A percentile compares a stretch with the other conserved stretches of the same genome.
Conservation (phyloP, 768 basidiomycete genomes). For the Leccinellum albellum region DNA sequence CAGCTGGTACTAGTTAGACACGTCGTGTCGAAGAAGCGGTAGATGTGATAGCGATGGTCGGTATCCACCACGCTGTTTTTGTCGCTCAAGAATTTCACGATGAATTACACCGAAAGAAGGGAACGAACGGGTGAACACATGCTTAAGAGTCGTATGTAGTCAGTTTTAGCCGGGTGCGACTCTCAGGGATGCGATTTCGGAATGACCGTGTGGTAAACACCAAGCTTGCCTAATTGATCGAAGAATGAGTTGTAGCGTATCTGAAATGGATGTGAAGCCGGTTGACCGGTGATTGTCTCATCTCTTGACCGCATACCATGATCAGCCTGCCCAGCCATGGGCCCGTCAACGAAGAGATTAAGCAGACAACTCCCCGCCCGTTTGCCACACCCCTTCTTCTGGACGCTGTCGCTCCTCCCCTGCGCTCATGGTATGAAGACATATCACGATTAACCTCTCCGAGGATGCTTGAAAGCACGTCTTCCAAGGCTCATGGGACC, state of each 20-base stretch:
- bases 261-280: slow-evolving; percentile 18
- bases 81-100: neutral
- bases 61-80: neutral
- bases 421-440: neutral
- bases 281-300: neutral
- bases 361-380: slow-evolving; percentile 1
- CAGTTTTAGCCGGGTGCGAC: too few species aligned
- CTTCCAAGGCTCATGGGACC: neutral
- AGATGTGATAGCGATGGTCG: neutral
- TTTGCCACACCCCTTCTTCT: neutral
- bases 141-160: neutral
- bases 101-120: neutral
- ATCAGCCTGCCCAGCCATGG: slow-evolving; percentile 29
- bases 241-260: neutral
- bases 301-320: slow-evolving; percentile 19
- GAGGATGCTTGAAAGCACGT: neutral
- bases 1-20: too few species aligned
- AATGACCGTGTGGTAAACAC: too few species aligned
- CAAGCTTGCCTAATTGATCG: slow-evolving; percentile 2
- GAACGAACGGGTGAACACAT: neutral
- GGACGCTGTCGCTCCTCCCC: neutral
- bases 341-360: slow-evolving; percentile 29
- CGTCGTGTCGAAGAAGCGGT: neutral
- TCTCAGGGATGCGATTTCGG: too few species aligned
- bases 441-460: neutral